Percentiles rank a stretch among this genome's conserved stretches.
Evolutionary conservation across 2,329 filamentous ascomycete species (phyloP).

Genomic region (Phialophora macrospora): DNA sequence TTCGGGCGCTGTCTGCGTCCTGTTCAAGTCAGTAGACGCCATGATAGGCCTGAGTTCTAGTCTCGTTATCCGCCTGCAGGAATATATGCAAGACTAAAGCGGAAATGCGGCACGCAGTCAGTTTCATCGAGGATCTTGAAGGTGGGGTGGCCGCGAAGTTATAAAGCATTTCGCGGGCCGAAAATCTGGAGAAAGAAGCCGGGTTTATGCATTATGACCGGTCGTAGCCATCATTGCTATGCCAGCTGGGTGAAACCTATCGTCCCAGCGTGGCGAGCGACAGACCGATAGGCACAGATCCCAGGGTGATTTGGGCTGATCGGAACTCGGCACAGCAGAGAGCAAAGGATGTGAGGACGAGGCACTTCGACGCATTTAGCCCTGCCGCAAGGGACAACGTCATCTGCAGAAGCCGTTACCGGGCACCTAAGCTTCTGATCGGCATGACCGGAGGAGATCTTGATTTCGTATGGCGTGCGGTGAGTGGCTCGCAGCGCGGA

Average conservation of each 20-base stretch:
- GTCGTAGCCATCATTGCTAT: background rate
- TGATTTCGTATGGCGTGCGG: conserved; percentile 7
- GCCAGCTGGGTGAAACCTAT: background rate
- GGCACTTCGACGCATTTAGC: background rate
- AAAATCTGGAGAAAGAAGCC: conserved; percentile 12
- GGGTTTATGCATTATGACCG: conserved; percentile 10
- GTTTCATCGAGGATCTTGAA: background rate
- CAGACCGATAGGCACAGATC: background rate
- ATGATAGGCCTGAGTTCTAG: conserved; percentile 16
- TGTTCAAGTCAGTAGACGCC: conserved; percentile 19
- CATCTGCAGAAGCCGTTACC: conserved; percentile 14
- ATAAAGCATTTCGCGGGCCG: conserved; percentile 1
- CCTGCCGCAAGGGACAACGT: background rate
- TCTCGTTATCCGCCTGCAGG: conserved; percentile 9
- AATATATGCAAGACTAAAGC: conserved; percentile 6
- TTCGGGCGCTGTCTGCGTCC: conserved; percentile 31
- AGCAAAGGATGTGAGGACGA: background rate
- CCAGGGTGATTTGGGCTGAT: background rate
- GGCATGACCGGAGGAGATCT: background rate
- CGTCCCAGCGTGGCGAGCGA: background rate
- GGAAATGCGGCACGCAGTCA: conserved; percentile 13
- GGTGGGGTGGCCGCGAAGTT: conserved; percentile 12
- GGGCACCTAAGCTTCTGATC: conserved; percentile 18
- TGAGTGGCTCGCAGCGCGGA: background rate
- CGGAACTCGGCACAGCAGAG: conserved; percentile 17